A percentile compares a stretch with the other conserved stretches of the same genome.
These are phyloP conservation scores for Limonium bicolor DNA, from an alignment of 148 eudicot species.

Conservation along the genomic window DNA sequence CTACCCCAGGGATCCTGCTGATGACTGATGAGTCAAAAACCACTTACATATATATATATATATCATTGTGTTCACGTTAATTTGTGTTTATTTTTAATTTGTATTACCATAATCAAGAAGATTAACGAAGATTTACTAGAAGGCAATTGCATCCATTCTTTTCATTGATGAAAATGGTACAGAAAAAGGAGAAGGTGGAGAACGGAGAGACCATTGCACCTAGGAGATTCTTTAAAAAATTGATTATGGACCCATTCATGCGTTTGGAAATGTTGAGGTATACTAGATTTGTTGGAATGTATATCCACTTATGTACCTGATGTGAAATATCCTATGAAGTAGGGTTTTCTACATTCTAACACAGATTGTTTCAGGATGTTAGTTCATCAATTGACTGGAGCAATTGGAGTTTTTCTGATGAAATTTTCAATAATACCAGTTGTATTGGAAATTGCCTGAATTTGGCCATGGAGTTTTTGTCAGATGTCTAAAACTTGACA, in stretches of 20 bases:
- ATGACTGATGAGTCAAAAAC: no score
- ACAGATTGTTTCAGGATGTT: slow-evolving; percentile 31
- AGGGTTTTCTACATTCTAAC: background rate
- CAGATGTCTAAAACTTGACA: slow-evolving; percentile 28
- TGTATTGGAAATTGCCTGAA: slow-evolving; percentile 13
- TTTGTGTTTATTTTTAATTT: no score
- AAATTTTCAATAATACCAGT: slow-evolving; percentile 11
- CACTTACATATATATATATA: no score
- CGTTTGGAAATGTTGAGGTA: slow-evolving; percentile 65
- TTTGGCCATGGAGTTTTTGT: slow-evolving; percentile 18
- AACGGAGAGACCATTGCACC: slow-evolving; percentile 21
- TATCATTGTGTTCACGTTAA: background rate
- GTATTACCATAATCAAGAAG: no score
- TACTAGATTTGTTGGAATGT: no score
- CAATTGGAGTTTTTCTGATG: slow-evolving; percentile 46
- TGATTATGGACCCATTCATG: slow-evolving; percentile 60
- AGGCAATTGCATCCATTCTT: slow-evolving; percentile 89
- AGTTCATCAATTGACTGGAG: slow-evolving; percentile 47
- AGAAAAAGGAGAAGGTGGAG: slow-evolving; percentile 27
- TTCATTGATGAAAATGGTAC: slow-evolving; percentile 39
- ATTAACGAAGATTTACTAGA: slow-evolving; percentile 72
- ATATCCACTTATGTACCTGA: no score
- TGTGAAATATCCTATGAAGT: background rate
- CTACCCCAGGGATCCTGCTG: no score
- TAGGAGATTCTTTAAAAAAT: slow-evolving; percentile 25